Percentiles rank a stretch among this genome's conserved stretches.
Evolutionary conservation across 495 filamentous ascomycete species (phyloP).

Genomic region (Neurospora pannonica): DNA sequence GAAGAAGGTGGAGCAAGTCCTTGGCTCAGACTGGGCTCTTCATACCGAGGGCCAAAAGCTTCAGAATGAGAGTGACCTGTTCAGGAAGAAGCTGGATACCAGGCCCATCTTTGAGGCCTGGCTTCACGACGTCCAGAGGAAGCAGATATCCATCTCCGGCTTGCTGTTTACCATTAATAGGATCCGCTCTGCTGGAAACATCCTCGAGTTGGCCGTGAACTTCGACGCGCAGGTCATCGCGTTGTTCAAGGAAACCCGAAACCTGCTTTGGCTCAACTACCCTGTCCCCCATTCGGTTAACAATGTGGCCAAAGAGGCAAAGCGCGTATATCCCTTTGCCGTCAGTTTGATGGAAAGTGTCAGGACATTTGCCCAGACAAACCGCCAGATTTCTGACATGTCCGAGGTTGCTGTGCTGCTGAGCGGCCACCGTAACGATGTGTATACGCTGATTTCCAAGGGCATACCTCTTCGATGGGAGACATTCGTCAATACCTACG

Average conservation of each 20-base stretch:
- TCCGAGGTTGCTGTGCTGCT: constrained; percentile 76
- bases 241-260: constrained; percentile 97
- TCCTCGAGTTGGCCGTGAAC: constrained; percentile 80
- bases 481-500: constrained; percentile 93
- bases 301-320: constrained; percentile 94
- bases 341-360: constrained; percentile 98
- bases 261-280: constrained; percentile 86
- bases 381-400: constrained; percentile 70
- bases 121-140: constrained; percentile 77
- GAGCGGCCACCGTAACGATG: constrained; percentile 82
- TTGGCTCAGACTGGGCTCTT: constrained; percentile 86
- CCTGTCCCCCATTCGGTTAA: constrained; percentile 86
- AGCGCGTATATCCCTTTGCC: constrained; percentile 92
- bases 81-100: constrained; percentile 93
- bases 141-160: constrained; percentile 82
- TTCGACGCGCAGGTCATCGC: constrained; percentile 96
- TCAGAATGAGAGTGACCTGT: constrained; percentile 75
- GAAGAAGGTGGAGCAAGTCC: constrained; percentile 92
- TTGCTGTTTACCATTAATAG: constrained; percentile 82
- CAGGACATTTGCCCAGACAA: constrained; percentile 79
- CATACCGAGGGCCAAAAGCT: constrained; percentile 94
- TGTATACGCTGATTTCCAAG: constrained; percentile 69
- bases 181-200: constrained; percentile 78
- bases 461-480: constrained; percentile 90
- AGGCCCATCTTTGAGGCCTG: constrained; percentile 88